These are phyloP conservation scores for sorghum (Sorghum bicolor) DNA, from an alignment of 176 grass and related monocot genomes.

Conservation along the genomic window Sorghum_bicolor_NCBIv3 NC_012871.2:65587001-65587500, in stretches of 20 bases:
- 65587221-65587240: neutral
- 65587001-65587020: constrained; percentile 57
- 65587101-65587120: constrained; percentile 43
- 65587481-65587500: constrained; percentile 56
- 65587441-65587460: constrained; percentile 60
- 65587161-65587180: constrained; percentile 84
- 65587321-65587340: constrained; percentile 79
- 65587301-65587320: constrained; percentile 72
- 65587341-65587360: constrained; percentile 78
- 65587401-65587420: constrained; percentile 84
- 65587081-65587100: constrained; percentile 57
- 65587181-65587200: constrained; percentile 46
- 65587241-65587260: neutral
- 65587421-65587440: constrained; percentile 80
- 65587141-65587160: constrained; percentile 76
- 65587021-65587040: constrained; percentile 81
- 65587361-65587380: constrained; percentile 70
- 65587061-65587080: constrained; percentile 82
- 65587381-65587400: constrained; percentile 96
- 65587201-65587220: constrained; percentile 36
- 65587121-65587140: constrained; percentile 38
- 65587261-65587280: constrained; percentile 65
- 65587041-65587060: constrained; percentile 84
- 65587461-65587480: constrained; percentile 65
- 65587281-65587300: constrained; percentile 47